Base-by-base conservation (phyloP, 2,329 filamentous ascomycete genomes). In the Fusarium continuum region DNA sequence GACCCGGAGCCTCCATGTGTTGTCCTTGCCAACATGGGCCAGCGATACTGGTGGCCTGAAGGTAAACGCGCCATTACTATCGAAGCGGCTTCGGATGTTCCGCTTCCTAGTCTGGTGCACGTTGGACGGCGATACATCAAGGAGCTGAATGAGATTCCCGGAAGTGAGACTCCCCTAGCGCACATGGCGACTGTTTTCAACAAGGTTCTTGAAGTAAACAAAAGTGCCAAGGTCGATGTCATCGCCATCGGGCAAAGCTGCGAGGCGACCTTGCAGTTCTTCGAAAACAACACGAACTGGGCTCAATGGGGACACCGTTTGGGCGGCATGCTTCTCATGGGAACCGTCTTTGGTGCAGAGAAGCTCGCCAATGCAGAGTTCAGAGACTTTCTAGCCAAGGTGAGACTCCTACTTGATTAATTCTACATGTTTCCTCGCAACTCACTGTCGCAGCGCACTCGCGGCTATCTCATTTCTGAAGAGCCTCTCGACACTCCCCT, bases 21-120 rank as follows among this genome's bases (percentile, higher is more conserved):
- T 52, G 77, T 97, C 23, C 79, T 97, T 22, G 85, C 92, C 39
- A 97, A 97, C 72, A 81, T 87, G 5, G 92, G 91, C 5, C 88
- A 96, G 76, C 79, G 91, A 16, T 80, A 88, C 69, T 97, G 92
- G 88, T 91, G 90, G 74, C 86, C 90, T 34, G 82, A 85, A 46
- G 82, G 82, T 2, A 77, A 82, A 46, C 82, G 84, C 43, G 81
- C 87, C 0, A 79, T 96, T 59, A 90, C 85, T 1, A 73, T 82
- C 2, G 71, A 73, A 0, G 83, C 82, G 4, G 90, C 89, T 80
- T 72, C 79, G 8, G 81, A 80, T 2, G 76, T 89, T 38, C 88
- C 88, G 1, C 83, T 88, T 67, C 79, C 82, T 53, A 90, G 86
- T 41, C 82, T 87, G 3, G 87, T 88, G 10, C 86, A 91, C 59